These are phyloP conservation scores for Evernia prunastri DNA, from an alignment of 495 filamentous ascomycete species.

Conservation along the genomic window DNA sequence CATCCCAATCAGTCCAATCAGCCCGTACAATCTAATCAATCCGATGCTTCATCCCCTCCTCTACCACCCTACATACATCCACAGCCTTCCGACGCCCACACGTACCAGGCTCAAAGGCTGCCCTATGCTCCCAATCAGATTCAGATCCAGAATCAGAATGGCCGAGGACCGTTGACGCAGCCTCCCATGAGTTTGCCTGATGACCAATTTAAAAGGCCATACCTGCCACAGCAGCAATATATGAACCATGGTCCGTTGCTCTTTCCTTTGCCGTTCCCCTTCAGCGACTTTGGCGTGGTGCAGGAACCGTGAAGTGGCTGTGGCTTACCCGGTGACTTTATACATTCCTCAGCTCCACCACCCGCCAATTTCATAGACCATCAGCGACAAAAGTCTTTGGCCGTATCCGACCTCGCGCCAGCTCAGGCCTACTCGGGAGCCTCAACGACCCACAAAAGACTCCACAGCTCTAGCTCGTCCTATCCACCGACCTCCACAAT, in stretches of 20 bases:
- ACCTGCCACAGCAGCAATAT: conserved; percentile 20
- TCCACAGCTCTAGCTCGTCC: conserved; percentile 13
- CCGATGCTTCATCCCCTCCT: conserved; percentile 28
- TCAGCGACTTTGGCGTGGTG: background rate
- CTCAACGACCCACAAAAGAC: background rate
- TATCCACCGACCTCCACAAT: conserved; percentile 24
- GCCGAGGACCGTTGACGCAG: conserved; percentile 17
- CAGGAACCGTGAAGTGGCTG: background rate
- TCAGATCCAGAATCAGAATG: conserved; percentile 21
- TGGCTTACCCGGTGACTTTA: conserved; percentile 5
- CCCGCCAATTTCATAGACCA: conserved; percentile 18
- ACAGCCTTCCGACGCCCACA: conserved; percentile 35
- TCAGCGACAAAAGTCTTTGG: conserved; percentile 20
- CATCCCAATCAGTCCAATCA: conserved; percentile 13
- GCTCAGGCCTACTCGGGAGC: conserved; percentile 7
- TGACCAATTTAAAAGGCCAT: conserved; percentile 17
- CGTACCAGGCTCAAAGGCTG: conserved; percentile 6
- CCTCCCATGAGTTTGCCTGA: conserved; percentile 21
- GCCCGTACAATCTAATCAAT: conserved; percentile 16
- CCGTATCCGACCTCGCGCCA: conserved; percentile 17
- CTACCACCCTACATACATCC: conserved; percentile 26
- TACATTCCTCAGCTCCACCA: conserved; percentile 21
- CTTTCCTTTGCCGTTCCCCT: background rate
- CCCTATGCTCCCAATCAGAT: conserved; percentile 20
- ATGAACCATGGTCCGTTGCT: conserved; percentile 13